Evolutionary conservation across 1,139 yeast species (phyloP), one percentile per base, ranked within the genome.

Genomic region (Yamadazyma dushanensis): DNA sequence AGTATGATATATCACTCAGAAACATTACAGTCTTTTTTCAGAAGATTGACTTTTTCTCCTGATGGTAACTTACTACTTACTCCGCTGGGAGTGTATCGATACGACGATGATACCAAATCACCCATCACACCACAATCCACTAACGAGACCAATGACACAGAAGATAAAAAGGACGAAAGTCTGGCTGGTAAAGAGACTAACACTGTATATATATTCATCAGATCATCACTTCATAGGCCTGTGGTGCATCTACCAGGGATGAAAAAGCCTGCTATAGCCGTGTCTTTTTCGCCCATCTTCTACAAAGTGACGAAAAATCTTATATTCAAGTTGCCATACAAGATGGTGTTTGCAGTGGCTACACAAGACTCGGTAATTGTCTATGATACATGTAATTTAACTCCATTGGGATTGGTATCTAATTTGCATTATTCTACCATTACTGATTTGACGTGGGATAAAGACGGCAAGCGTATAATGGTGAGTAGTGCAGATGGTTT

Each of bases 401-500:
- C 70, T 39, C 95, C 97, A 1, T 53, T 92, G 26, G 94, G 92
- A 6, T 65, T 78, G 20, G 83, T 83, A 3, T 75, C 87, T 2
- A 88, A 88, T 50, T 66, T 92, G 36, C 98, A 92, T 56, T 89
- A 89, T 54, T 83, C 94, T 3, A 79, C 95, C 1, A 74, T 92
- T 26, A 90, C 98, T 0, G 98, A 92, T 54, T 56, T 90, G 35
- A 64, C 83, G 8, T 94, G 98, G 98, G 75, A 85, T 27, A 61
- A 65, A 3, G 88, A 85, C 55, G 98, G 97, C 0, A 61, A 62
- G n/a, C 64, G 76, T 13, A 60, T 92, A 18, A 66, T 90, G 45
- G 73, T 84, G 21, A 79, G 95, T n/a, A 86, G 97, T 0, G 84
- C 95, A 0, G 99, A 94, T 58, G 98, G 98, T 16, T 90, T 88